Conservation (phyloP, 148 eudicot genomes). For the Gaultheria prostrata region DNA sequence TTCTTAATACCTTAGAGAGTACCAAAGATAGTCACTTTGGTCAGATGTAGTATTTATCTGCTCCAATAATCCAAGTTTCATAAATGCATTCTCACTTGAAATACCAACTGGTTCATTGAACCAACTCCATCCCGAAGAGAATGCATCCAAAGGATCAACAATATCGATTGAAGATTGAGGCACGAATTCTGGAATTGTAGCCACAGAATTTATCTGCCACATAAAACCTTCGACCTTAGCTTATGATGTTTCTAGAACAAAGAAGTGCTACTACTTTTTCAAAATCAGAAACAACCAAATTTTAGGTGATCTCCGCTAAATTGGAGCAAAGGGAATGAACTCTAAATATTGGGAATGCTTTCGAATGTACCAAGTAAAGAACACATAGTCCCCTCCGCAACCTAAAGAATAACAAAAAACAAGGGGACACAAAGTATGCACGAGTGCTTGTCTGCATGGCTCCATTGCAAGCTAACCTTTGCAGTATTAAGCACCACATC, state of each 20-base stretch:
- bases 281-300: not conserved
- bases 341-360: not conserved
- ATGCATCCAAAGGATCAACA: conserved; percentile 36
- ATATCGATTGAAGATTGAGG: conserved; percentile 36
- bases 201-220: conserved; percentile 69
- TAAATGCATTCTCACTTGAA: conserved; percentile 54
- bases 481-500: conserved; percentile 83
- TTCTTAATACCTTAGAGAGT: conserved; percentile 65
- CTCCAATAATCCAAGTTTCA: conserved; percentile 59
- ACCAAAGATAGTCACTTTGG: conserved; percentile 91
- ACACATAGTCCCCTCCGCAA: not conserved
- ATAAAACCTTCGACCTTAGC: conserved; percentile 10
- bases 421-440: not conserved
- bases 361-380: not conserved
- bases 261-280: not conserved
- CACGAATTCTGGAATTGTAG: conserved; percentile 50
- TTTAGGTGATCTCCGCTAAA: not conserved
- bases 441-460: not conserved
- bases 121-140: conserved; percentile 72
- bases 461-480: conserved; percentile 48
- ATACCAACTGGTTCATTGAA: conserved; percentile 81
- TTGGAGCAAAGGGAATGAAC: not conserved
- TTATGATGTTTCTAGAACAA: not conserved
- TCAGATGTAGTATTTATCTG: conserved; percentile 96
- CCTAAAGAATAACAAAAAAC: not conserved